phyloP scores from a whole-genome alignment of 257 asterid species.

The Leptodermis oblonga region DNA sequence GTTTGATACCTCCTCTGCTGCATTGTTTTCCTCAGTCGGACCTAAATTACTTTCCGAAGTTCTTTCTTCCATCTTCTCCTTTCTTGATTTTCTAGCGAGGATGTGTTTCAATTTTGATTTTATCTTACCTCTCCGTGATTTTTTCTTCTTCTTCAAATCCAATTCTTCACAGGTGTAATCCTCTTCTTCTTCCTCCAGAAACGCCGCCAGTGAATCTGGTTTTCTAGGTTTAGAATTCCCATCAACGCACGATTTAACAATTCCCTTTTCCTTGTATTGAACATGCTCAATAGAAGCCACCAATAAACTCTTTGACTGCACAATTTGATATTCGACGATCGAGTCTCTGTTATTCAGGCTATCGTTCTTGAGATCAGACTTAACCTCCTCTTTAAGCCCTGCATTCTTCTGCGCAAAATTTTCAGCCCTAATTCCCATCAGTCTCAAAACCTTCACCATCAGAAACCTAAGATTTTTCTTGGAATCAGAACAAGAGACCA shows the following conservation, averaged over 20 bases:
- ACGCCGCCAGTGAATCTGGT: conserved; percentile 17
- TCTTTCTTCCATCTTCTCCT: conserved; percentile 23
- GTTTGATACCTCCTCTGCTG: conserved; percentile 2
- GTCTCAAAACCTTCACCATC: background rate
- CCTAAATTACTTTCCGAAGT: conserved; percentile 10
- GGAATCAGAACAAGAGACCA: conserved; percentile 23
- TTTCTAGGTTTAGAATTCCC: conserved; percentile 15
- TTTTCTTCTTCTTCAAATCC: conserved; percentile 32
- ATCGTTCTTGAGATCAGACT: conserved; percentile 8
- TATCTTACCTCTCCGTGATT: conserved; percentile 42
- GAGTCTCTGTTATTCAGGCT: background rate
- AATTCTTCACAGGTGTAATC: conserved; percentile 11
- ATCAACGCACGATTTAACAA: conserved; percentile 9
- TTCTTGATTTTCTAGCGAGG: conserved; percentile 38
- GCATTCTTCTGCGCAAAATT: conserved; percentile 10
- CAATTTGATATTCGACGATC: conserved; percentile 24
- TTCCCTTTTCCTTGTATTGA: conserved; percentile 25
- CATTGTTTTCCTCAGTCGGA: conserved; percentile 5
- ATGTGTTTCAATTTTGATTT: conserved; percentile 53
- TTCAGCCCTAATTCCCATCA: conserved; percentile 16
- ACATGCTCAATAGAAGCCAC: conserved; percentile 17
- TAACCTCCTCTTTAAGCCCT: background rate
- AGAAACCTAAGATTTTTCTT: conserved; percentile 8
- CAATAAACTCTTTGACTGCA: background rate
- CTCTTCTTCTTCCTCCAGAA: conserved; percentile 28